Conservation (phyloP, 2,329 filamentous ascomycete species). For the Cercospora nicotianae region DNA sequence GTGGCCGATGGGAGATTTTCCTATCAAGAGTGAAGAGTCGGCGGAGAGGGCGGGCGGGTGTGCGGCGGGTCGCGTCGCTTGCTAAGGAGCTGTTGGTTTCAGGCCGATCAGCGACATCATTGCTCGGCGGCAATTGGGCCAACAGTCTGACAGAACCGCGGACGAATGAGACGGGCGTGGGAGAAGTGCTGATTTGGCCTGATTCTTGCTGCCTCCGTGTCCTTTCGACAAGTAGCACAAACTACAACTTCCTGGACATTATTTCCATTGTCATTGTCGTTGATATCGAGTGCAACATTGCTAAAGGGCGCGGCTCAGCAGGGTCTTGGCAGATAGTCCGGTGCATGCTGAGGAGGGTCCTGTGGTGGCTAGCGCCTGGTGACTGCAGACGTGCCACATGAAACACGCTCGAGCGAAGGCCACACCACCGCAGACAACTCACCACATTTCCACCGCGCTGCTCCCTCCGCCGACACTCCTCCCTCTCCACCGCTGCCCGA, state of each 20-base stretch:
- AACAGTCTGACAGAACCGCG: neutral
- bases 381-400: neutral
- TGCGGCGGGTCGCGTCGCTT: neutral
- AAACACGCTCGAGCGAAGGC: neutral
- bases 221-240: neutral
- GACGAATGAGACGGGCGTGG: neutral
- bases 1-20: neutral
- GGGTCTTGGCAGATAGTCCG: neutral
- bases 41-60: neutral
- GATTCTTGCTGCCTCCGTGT: neutral
- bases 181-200: neutral
- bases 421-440: neutral
- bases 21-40: neutral
- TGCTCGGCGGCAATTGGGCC: neutral
- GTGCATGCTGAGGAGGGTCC: neutral
- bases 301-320: neutral
- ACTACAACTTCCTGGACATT: neutral
- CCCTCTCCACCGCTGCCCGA: neutral
- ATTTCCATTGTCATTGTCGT: neutral
- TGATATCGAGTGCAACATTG: neutral
- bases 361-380: neutral
- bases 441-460: neutral
- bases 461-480: neutral
- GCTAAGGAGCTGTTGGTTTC: neutral
- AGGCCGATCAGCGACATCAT: neutral